These are phyloP conservation scores for Gaertneriomyces semiglobifer DNA, from an alignment of 192 early-diverging fungal genomes.

Conservation along the genomic window DNA sequence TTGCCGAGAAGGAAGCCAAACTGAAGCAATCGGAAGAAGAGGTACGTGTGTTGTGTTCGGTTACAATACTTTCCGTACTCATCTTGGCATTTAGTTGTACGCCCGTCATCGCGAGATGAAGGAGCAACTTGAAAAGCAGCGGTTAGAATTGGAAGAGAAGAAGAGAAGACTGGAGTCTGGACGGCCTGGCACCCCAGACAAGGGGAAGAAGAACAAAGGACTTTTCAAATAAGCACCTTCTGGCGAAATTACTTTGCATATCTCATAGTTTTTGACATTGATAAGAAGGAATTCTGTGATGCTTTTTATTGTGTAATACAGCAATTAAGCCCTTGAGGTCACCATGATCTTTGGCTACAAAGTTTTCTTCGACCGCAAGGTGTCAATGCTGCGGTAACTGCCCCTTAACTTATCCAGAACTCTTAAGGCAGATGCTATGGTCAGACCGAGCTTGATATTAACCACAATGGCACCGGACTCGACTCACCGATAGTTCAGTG, in stretches of 20 bases:
- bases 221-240: conserved; percentile 52
- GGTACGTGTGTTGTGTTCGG: conserved; percentile 26
- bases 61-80: neutral
- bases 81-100: conserved; percentile 58
- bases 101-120: conserved; percentile 99
- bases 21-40: conserved; percentile 96
- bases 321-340: no score
- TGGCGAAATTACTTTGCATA: no score
- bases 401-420: neutral
- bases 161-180: conserved; percentile 76
- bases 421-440: neutral
- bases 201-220: conserved; percentile 63
- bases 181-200: conserved; percentile 70
- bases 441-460: neutral
- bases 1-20: conserved; percentile 97
- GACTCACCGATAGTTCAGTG: conserved; percentile 6
- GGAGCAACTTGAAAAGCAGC: conserved; percentile 91
- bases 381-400: conserved; percentile 1
- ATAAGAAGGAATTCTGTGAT: no score
- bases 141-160: conserved; percentile 91
- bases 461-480: neutral
- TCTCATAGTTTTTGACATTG: no score
- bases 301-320: no score
- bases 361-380: neutral
- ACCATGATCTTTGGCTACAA: no score